Base-by-base conservation (phyloP, 768 basidiomycete species). In the Suillus spraguei region DNA sequence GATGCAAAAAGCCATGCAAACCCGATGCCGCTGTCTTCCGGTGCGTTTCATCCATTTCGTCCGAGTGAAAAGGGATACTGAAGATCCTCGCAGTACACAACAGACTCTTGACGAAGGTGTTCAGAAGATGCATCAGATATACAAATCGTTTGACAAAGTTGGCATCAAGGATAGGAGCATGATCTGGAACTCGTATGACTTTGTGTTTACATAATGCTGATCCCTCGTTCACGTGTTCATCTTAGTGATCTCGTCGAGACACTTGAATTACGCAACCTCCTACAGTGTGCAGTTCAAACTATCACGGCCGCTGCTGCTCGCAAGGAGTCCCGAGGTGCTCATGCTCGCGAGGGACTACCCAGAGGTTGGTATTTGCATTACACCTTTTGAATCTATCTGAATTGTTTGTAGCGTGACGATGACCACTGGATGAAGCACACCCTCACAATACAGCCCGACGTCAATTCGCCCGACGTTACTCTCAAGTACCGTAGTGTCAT, bases 1-100 rank as follows among this genome's bases (percentile, higher is more conserved):
- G 73, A 95, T 99, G 95, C 97, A 99, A 78, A 99, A 98, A 83
- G 94, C 95, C 44, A 99, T 99, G 96, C 95, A 99, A 77, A 78
- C 90, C n/a, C 58, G 97, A 99, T 77, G 97, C 97, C 49, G 97
- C 97, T 68, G 97, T 99, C 66, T 99, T 99, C 87, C 85, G 94
- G 88, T 89, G 62, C 14, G 78, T 71, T 32, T 7, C 54, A 56
- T 46, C 17, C 41, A 38, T 35, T 33, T 35, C 35, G 35, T 28
- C 20, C n/a, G 36, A 59, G 22, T 62, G 22, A 47, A 59, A 60
- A 22, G 53, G 63, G 46, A 69, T 38, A 7, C 39, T 44, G 14
- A 24, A 64, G 20, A 36, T 60, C 20, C 22, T 47, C 66, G 62
- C 68, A 92, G 95, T 69, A 97, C 94, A 35, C 95, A 97, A 74